Evolutionary conservation across 768 basidiomycete species (phyloP), one percentile per base, ranked within the genome.

Genomic region (Boletus sp.): DNA sequence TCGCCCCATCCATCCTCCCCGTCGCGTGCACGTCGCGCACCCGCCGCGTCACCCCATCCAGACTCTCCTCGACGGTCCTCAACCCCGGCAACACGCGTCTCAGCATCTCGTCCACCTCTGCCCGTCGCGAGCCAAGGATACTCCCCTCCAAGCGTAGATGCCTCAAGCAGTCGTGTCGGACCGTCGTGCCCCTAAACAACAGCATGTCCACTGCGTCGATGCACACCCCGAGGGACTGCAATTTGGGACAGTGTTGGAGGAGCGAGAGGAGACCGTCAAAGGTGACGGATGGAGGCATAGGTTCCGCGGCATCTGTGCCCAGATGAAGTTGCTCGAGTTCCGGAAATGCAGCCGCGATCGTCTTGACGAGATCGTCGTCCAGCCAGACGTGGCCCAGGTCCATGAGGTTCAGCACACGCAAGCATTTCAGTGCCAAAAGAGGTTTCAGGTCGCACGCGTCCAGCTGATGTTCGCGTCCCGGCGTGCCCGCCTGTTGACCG

Each of bases 41-140:
- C 8, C 45, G 41, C 33, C 53, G n/a, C 50, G 35, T 57, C 46
- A 57, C 29, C 35, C 66, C 61, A 7, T 63, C 50, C 47, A 57
- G 4, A 18, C 58, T 56, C 64, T 68, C 66, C 56, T 68, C 66
- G 32, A 68, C 44, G 4, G 66, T 66, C 48, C 4, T 50, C 59
- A 67, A 24, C 20, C 56, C 46, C 42, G 66, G 67, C n/a, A 68
- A 18, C 40, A 67, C 64, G 24, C 67, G 56, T 17, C 47, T 57
- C 52, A 67, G 45, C 54, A 68, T 45, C 53, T 39, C 57, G 50
- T 66, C 58, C 47, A 60, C 67, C 32, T 68, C 61, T 3, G 5
- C 56, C 20, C 56, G 61, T 11, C 60, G 56, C 29, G 55, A 49
- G 4, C 47, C 57, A 4, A 64, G 56, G 3, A 68, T 33, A 8